These are phyloP conservation scores for Fistulinella prunicolor DNA, from an alignment of 768 basidiomycete species.

Conservation along the genomic window DNA sequence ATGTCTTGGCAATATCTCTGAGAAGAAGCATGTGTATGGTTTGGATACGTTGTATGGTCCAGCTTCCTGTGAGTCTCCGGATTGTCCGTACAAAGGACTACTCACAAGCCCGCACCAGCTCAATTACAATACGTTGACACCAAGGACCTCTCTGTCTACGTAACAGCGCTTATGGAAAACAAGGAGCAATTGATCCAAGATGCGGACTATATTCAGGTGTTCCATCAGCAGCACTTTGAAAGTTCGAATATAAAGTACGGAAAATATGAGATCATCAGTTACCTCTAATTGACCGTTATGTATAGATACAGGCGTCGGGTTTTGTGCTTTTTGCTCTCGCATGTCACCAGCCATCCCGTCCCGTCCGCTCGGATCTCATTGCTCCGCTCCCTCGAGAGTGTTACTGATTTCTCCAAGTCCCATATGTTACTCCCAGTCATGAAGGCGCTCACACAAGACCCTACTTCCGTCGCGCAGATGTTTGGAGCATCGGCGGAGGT, in stretches of 20 bases:
- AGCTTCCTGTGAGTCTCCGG: constrained; percentile 45
- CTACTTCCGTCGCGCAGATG: constrained; percentile 27
- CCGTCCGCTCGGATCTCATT: constrained; percentile 50
- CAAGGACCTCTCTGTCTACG: constrained; percentile 58
- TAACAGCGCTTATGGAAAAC: constrained; percentile 47
- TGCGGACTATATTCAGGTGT: constrained; percentile 48
- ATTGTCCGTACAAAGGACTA: background rate
- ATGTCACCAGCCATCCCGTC: constrained; percentile 58
- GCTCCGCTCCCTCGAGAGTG: constrained; percentile 42
- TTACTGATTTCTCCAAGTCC: constrained; percentile 44
- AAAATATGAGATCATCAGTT: constrained; percentile 25
- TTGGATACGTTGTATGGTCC: constrained; percentile 72
- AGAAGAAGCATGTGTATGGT: constrained; percentile 58
- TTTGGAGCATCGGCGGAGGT: constrained; percentile 39
- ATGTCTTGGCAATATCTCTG: constrained; percentile 38
- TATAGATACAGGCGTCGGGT: constrained; percentile 67
- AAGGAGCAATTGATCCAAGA: constrained; percentile 62
- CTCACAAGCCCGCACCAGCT: constrained; percentile 31
- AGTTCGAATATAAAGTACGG: constrained; percentile 46
- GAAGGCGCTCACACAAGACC: constrained; percentile 33
- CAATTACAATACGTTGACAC: constrained; percentile 68
- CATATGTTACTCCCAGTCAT: constrained; percentile 61
- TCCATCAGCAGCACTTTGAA: constrained; percentile 58
- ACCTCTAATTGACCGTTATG: constrained; percentile 17
- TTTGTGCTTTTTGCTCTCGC: constrained; percentile 77